Evolutionary conservation across 257 asterid species (phyloP).

Genomic region (Penstemon newberryi): DNA sequence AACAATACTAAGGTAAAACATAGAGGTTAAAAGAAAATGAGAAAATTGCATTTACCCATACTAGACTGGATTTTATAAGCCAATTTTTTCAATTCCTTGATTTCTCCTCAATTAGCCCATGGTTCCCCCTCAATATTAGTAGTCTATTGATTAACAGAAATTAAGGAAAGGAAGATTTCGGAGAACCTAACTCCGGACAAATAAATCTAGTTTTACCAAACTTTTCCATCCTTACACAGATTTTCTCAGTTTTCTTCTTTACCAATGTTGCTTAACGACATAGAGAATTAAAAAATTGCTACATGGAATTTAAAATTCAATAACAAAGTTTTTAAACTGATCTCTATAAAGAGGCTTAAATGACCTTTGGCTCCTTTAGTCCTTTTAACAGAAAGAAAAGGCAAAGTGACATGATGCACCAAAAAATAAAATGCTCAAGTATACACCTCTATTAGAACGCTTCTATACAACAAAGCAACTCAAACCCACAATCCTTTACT

Average conservation of each 20-base stretch:
- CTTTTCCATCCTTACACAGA: no score
- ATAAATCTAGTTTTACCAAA: no score
- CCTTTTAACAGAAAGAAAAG: background rate
- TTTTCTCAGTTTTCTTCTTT: no score
- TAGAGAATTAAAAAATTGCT: background rate
- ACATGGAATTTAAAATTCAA: background rate
- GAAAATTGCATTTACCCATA: background rate
- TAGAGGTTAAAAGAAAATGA: background rate
- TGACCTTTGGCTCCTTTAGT: slow-evolving; percentile 5
- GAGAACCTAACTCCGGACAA: background rate
- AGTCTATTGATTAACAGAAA: background rate
- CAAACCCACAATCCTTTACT: background rate
- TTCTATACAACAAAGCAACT: background rate
- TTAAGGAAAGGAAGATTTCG: background rate
- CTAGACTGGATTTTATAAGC: background rate
- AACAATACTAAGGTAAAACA: background rate
- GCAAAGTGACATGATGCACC: background rate
- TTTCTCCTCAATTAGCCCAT: background rate
- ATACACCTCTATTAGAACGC: background rate
- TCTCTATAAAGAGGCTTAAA: background rate
- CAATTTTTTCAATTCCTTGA: background rate
- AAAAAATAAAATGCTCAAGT: background rate
- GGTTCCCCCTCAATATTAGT: background rate
- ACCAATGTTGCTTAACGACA: no score
- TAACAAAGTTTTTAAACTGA: background rate